phyloP scores from a whole-genome alignment of 108 stramenopile genomes.

The Pseudonitzschia pungens region DNA sequence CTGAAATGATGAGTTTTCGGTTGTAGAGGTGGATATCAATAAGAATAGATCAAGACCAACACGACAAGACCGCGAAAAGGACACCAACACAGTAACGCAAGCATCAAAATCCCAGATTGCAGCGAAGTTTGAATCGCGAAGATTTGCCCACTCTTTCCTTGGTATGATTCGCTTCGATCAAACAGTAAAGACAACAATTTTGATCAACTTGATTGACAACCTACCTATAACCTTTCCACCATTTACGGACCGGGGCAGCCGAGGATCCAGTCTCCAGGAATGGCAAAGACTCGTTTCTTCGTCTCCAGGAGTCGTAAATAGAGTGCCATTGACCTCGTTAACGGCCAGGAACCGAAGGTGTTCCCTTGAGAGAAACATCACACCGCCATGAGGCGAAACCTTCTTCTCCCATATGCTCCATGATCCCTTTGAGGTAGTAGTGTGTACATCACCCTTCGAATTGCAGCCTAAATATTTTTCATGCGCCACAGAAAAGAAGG shows the following conservation, averaged over 20 bases:
- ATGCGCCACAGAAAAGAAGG: constrained; percentile 26
- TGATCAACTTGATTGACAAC: not conserved
- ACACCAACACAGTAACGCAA: not conserved
- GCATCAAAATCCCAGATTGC: too few relatives aligned
- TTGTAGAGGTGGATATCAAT: not conserved
- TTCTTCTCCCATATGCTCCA: constrained; percentile 31
- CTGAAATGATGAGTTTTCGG: not conserved
- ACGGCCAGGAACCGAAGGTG: constrained; percentile 27
- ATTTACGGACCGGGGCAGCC: constrained; percentile 23
- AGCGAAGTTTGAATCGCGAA: not conserved
- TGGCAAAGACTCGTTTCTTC: not conserved
- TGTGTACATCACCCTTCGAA: constrained; percentile 26
- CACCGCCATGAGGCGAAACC: constrained; percentile 23
- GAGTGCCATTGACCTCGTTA: not conserved
- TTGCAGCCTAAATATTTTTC: constrained; percentile 38
- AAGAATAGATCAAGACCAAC: not conserved
- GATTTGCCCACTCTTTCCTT: not conserved
- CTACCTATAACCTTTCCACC: constrained; percentile 24
- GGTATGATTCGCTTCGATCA: not conserved
- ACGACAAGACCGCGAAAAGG: not conserved
- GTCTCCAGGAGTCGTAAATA: constrained; percentile 23
- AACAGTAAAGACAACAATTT: not conserved
- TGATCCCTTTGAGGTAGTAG: constrained; percentile 24
- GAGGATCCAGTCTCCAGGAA: constrained; percentile 30
- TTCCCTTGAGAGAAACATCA: constrained; percentile 22